phyloP scores from a whole-genome alignment of 179 eudicot species.

The Vitellaria paradoxa region DNA sequence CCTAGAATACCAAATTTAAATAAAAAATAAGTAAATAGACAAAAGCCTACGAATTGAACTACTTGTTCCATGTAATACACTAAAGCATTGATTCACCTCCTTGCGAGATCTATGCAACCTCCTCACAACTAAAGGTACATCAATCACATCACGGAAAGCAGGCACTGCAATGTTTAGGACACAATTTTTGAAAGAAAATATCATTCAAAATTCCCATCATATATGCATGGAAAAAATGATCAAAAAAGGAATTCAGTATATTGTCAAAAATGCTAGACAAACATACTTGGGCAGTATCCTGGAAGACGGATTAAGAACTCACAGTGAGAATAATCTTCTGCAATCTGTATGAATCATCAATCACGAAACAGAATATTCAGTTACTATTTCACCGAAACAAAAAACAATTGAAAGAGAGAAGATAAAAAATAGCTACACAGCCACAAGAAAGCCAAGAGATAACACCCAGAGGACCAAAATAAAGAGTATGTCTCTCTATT shows the following conservation, averaged over 20 bases:
- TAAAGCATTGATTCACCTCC: constrained; percentile 48
- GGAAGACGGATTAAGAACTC: constrained; percentile 97
- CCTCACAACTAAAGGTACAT: constrained; percentile 95
- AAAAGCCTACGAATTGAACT: constrained; percentile 1
- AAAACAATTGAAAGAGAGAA: neutral
- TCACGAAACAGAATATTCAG: neutral
- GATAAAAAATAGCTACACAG: neutral
- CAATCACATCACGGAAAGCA: constrained; percentile 93
- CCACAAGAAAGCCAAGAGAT: neutral
- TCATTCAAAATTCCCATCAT: neutral
- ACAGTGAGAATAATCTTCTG: constrained; percentile 97
- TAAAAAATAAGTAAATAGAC: neutral
- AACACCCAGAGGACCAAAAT: neutral
- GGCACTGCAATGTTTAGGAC: constrained; percentile 64
- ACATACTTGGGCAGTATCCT: constrained; percentile 98
- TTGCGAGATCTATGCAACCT: constrained; percentile 84
- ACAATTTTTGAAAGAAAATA: neutral
- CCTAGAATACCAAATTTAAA: constrained; percentile 35
- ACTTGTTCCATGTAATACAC: constrained; percentile 1
- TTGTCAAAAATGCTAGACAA: constrained; percentile 1
- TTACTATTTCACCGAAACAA: neutral
- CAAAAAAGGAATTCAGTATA: neutral
- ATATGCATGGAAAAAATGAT: neutral
- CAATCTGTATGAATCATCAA: constrained; percentile 56
- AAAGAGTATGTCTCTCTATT: too few relatives aligned